Evolutionary conservation across 306 rosid genomes (phyloP).

Genomic region (Mimosa bimucronata): DNA sequence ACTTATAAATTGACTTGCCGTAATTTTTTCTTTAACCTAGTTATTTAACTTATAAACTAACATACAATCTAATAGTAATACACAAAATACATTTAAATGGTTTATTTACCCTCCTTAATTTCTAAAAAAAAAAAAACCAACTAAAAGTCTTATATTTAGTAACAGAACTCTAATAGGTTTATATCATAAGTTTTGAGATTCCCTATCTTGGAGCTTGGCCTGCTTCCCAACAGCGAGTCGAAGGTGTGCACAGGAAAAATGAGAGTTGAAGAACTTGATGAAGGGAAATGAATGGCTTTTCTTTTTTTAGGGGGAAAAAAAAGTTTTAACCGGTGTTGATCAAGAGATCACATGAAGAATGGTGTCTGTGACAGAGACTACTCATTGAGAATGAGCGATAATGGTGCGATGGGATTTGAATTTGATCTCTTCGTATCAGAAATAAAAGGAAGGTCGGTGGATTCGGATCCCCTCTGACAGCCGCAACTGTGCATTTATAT

Average conservation of each 20-base stretch:
- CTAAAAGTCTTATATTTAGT: too few relatives aligned
- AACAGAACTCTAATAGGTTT: too few relatives aligned
- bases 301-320: too few relatives aligned
- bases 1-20: too few relatives aligned
- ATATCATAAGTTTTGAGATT: too few relatives aligned
- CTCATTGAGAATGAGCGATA: neutral
- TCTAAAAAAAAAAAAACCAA: too few relatives aligned
- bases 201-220: neutral
- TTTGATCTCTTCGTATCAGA: neutral
- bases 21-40: too few relatives aligned
- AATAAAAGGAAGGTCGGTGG: neutral
- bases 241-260: neutral
- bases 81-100: too few relatives aligned
- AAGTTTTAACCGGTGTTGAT: neutral
- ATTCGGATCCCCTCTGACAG: neutral
- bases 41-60: too few relatives aligned
- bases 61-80: too few relatives aligned
- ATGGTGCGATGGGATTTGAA: neutral
- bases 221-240: neutral
- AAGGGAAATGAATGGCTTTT: neutral
- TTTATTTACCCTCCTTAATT: too few relatives aligned
- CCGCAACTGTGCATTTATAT: neutral
- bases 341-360: neutral
- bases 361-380: neutral
- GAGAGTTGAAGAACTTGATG: neutral